Percentiles rank a stretch among this genome's conserved stretches.
phyloP scores from a whole-genome alignment of 163 green algal genomes.

The Volvox carteri region DNA sequence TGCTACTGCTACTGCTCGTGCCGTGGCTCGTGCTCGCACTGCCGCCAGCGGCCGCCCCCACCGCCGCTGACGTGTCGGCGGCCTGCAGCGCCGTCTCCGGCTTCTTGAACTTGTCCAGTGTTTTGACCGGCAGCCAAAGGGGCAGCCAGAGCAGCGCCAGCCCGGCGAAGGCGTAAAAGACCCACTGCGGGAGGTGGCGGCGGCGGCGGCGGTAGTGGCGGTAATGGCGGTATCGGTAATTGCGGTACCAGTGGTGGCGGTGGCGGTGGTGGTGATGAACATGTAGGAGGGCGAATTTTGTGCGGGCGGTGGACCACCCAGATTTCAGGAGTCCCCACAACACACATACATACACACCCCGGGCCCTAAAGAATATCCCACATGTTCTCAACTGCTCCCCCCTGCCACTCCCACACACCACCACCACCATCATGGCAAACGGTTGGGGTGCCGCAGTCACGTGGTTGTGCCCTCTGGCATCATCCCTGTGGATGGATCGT shows the following conservation, averaged over 20 bases:
- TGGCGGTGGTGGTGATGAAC: not conserved
- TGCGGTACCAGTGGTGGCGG: too few species aligned
- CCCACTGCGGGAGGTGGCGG: slow-evolving; percentile 51
- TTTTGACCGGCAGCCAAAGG: slow-evolving; percentile 74
- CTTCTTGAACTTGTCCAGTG: slow-evolving; percentile 1
- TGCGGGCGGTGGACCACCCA: too few species aligned
- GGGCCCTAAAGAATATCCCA: too few species aligned
- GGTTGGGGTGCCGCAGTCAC: too few species aligned
- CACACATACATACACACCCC: too few species aligned
- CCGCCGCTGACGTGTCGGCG: not conserved
- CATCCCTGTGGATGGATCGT: too few species aligned
- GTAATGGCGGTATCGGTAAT: too few species aligned
- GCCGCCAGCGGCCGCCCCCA: not conserved
- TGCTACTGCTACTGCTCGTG: not conserved
- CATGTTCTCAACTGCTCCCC: too few species aligned
- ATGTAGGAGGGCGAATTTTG: not conserved
- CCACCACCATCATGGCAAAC: not conserved
- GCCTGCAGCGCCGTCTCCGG: too few species aligned
- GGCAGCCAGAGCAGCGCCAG: slow-evolving; percentile 84
- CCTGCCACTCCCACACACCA: not conserved
- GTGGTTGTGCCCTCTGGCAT: too few species aligned
- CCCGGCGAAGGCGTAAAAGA: slow-evolving; percentile 86
- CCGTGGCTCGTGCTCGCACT: not conserved
- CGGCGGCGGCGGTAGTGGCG: too few species aligned
- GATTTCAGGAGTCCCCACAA: too few species aligned